phyloP scores from a whole-genome alignment of 176 grass and related monocot species.

The Microstegium vimineum region DNA sequence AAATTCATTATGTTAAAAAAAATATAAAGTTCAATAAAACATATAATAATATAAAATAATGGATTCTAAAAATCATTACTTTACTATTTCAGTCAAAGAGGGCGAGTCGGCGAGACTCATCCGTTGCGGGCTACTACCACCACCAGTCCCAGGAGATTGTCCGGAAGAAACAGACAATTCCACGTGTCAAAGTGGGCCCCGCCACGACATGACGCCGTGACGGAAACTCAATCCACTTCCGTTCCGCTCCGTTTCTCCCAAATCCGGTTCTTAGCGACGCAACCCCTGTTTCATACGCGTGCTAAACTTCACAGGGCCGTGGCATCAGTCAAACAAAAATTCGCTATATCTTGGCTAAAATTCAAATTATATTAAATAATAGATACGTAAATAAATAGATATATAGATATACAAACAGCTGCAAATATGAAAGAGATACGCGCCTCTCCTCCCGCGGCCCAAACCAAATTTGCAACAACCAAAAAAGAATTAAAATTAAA shows the following conservation, averaged over 20 bases:
- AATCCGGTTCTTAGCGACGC: background rate
- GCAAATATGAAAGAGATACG: background rate
- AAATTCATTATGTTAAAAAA: too few species aligned
- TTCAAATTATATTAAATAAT: background rate
- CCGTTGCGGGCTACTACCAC: background rate
- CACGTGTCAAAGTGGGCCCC: conserved; percentile 30
- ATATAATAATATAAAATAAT: background rate
- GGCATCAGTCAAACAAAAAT: background rate
- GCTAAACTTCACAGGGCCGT: too few species aligned
- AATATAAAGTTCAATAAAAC: too few species aligned
- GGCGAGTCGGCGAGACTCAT: background rate
- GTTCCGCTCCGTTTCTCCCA: background rate
- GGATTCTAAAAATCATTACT: background rate
- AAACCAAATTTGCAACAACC: conserved; percentile 17
- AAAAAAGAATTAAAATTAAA: background rate
- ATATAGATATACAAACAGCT: background rate
- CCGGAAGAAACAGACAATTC: conserved; percentile 46
- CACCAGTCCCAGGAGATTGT: background rate
- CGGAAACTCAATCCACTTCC: conserved; percentile 4
- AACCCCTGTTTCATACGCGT: background rate
- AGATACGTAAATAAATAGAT: too few species aligned
- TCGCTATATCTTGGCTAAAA: background rate
- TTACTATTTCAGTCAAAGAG: background rate
- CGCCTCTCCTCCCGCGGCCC: background rate
- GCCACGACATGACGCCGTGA: conserved; percentile 32